Percentiles rank a stretch among this genome's conserved stretches.
Evolutionary conservation across 2,329 filamentous ascomycete species (phyloP).

Genomic region (Botrytis porri): DNA sequence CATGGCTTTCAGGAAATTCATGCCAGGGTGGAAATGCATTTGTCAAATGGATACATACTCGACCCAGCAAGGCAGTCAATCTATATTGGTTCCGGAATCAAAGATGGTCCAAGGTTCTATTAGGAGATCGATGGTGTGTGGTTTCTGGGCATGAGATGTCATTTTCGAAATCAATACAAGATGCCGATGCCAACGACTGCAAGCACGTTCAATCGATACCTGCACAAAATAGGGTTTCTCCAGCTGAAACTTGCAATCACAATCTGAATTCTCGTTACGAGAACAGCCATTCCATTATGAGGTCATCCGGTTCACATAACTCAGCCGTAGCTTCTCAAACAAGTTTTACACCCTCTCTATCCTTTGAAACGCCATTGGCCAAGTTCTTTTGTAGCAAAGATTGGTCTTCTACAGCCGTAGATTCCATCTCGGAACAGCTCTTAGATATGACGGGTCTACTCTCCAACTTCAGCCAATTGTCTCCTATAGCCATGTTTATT

Average conservation of each 20-base stretch:
- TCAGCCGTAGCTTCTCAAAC: background rate
- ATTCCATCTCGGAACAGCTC: slow-evolving; percentile 3
- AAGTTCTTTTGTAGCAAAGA: background rate
- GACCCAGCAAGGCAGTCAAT: background rate
- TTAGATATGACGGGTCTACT: background rate
- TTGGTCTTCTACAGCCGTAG: slow-evolving; percentile 3
- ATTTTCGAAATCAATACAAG: background rate
- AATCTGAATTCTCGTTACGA: background rate
- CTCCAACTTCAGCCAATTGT: slow-evolving; percentile 3
- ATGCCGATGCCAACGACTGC: background rate
- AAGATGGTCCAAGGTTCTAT: background rate
- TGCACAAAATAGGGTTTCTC: background rate
- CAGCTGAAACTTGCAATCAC: too few relatives aligned
- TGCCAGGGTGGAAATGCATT: background rate
- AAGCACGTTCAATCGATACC: background rate
- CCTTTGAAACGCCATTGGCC: background rate
- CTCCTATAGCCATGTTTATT: slow-evolving; percentile 3
- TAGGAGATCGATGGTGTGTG: slow-evolving; percentile 2
- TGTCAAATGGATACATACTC: slow-evolving; percentile 5
- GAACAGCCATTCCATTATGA: background rate
- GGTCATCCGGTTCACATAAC: background rate
- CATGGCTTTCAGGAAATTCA: background rate
- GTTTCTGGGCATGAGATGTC: slow-evolving; percentile 1
- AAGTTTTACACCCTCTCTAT: background rate
- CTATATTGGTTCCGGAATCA: slow-evolving; percentile 3